Base-by-base conservation (phyloP, 1,284 basidiomycete genomes). In the Schizophyllum amplum region DNA sequence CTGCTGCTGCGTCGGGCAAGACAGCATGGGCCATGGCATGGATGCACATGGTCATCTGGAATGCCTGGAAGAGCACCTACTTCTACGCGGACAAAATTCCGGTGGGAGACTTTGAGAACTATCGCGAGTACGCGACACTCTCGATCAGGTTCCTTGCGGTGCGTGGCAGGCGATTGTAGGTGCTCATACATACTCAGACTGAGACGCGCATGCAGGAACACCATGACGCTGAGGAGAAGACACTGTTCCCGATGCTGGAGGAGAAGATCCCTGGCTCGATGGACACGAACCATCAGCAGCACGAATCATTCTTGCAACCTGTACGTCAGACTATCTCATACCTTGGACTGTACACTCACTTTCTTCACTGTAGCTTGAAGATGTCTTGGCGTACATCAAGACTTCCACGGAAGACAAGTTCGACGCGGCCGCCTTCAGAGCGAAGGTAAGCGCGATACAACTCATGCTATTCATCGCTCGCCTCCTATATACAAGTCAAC, bases 11-110 rank as follows among this genome's bases (percentile, higher is more conserved):
- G 21, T 59, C 60, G 0, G 61, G 54, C 23, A 59, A 55, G 53
- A 55, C 52, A 25, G 55, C 51, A 24, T 63, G 61, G 61, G 59
- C 61, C 20, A 63, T 63, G 61, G 61, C 61, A 24, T 63, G 61
- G 61, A 61, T 63, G 13, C 62, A 63, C 42, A 56, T 63, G 22
- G 59, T 60, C 46, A 53, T 63, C 33, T 63, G 62, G 62, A 63
- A 50, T 22, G 21, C 20, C 60, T 63, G 60, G 61, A 64, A 64
- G 48, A 61, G 61, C 47, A 53, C 59, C 5, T 62, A 62, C 33
- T 61, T 60, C 54, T 61, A 60, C 47, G 61, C 63, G 9, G 58
- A 61, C 55, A 62, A 64, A 47, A 59, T 51, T 27, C 58, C 60
- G 11, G 55, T 58, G 23, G 60, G 60, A 4, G 63, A 62, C 47